Evolutionary conservation across 345 rosid genomes (phyloP).

Genomic region (Arabidopsis arenosa): DNA sequence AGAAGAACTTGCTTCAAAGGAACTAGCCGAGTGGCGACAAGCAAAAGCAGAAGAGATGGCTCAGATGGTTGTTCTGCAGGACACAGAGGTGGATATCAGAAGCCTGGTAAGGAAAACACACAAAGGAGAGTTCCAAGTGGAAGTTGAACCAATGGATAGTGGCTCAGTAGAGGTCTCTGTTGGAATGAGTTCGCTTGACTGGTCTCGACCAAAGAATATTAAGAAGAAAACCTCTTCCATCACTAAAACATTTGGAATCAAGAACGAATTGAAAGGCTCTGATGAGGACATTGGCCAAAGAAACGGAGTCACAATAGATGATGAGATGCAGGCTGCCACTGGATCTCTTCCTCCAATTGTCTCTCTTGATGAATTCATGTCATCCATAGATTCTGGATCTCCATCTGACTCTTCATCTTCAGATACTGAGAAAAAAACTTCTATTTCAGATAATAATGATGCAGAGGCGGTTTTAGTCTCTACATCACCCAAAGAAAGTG

Average conservation of each 20-base stretch:
- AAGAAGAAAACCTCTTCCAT: slow-evolving; percentile 40
- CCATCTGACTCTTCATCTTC: too few species aligned
- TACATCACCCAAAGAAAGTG: slow-evolving; percentile 46
- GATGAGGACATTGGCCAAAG: slow-evolving; percentile 49
- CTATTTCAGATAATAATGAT: slow-evolving; percentile 47
- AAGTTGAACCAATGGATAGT: slow-evolving; percentile 64
- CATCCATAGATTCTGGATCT: slow-evolving; percentile 72
- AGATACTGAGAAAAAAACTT: too few species aligned
- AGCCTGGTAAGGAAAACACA: slow-evolving; percentile 91
- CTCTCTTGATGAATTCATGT: slow-evolving; percentile 86
- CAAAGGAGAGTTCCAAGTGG: slow-evolving; percentile 94
- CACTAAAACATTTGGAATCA: slow-evolving; percentile 13
- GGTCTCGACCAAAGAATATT: slow-evolving; percentile 39
- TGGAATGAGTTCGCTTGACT: slow-evolving; percentile 50
- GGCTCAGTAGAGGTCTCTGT: slow-evolving; percentile 66
- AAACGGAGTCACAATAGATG: slow-evolving; percentile 75
- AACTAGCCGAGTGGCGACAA: slow-evolving; percentile 90
- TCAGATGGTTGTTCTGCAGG: slow-evolving; percentile 88
- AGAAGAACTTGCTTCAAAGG: slow-evolving; percentile 96
- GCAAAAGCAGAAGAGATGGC: slow-evolving; percentile 96
- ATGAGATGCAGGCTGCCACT: slow-evolving; percentile 65
- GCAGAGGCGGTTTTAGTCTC: slow-evolving; percentile 37
- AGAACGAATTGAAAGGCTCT: slow-evolving; percentile 28
- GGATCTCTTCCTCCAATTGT: slow-evolving; percentile 91
- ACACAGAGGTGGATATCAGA: slow-evolving; percentile 71